Conservation (phyloP, 1,284 basidiomycete species). For the Rhodofomes roseus region DNA sequence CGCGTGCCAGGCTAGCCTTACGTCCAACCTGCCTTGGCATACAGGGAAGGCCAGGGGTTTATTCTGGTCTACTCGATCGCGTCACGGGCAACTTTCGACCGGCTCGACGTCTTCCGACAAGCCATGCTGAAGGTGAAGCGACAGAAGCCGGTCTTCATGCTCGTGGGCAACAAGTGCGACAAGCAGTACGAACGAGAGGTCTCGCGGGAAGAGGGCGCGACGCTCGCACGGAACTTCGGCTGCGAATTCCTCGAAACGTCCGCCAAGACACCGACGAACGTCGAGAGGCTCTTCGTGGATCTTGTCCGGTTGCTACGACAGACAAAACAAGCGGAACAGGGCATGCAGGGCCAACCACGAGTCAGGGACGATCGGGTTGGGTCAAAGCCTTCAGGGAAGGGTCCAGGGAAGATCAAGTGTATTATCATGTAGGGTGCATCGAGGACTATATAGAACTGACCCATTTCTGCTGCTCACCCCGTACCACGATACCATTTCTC, state of each 20-base stretch:
- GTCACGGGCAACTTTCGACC: conserved; percentile 91
- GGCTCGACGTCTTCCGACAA: conserved; percentile 92
- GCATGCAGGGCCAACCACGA: conserved; percentile 26
- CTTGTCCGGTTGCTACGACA: conserved; percentile 87
- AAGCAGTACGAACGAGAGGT: conserved; percentile 85
- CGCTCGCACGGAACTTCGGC: conserved; percentile 82
- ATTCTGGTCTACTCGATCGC: conserved; percentile 98
- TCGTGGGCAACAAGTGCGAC: conserved; percentile 93
- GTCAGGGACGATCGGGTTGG: conserved; percentile 30
- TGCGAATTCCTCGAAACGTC: conserved; percentile 97
- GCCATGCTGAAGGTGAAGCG: conserved; percentile 94
- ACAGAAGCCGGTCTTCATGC: conserved; percentile 80
- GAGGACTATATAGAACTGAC: conserved; percentile 63
- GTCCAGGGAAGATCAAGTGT: conserved; percentile 43
- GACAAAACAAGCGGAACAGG: conserved; percentile 43
- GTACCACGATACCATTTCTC: conserved; percentile 74
- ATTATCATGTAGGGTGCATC: conserved; percentile 71
- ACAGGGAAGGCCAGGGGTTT: conserved; percentile 96
- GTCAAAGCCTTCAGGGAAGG: conserved; percentile 24
- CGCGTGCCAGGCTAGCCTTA: background rate
- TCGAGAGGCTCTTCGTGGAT: conserved; percentile 90
- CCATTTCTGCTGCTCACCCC: conserved; percentile 45
- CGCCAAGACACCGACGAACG: conserved; percentile 93
- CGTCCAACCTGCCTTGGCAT: conserved; percentile 5
- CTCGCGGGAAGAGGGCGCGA: conserved; percentile 83